Conservation (phyloP, 805 yeast genomes). For the Wickerhamiella lipophila region DNA sequence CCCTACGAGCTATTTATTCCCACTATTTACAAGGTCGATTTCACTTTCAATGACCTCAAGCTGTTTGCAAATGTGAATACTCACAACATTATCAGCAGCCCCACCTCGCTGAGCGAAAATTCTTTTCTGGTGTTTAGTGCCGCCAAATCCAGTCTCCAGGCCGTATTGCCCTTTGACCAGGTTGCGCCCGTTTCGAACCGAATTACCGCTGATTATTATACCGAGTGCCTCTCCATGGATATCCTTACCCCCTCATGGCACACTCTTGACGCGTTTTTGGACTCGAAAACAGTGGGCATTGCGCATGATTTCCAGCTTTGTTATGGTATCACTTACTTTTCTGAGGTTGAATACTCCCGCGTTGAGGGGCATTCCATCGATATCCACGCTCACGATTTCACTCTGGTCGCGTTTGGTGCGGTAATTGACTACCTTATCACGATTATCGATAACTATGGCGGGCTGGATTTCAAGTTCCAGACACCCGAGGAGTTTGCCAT, state of each 20-base stretch:
- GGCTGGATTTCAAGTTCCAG: conserved; percentile 67
- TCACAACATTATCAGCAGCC: conserved; percentile 76
- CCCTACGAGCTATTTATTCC: conserved; percentile 74
- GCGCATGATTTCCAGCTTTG: conserved; percentile 46
- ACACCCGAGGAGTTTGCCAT: conserved; percentile 72
- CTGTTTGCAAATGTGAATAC: conserved; percentile 73
- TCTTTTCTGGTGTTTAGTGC: conserved; percentile 66
- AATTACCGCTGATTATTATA: conserved; percentile 18
- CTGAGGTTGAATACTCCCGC: conserved; percentile 19
- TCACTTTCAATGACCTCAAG: conserved; percentile 46
- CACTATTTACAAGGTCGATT: conserved; percentile 44
- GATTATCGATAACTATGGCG: conserved; percentile 79
- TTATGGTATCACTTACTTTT: conserved; percentile 56
- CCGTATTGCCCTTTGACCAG: conserved; percentile 45
- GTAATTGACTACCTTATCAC: conserved; percentile 61
- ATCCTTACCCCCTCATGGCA: conserved; percentile 88
- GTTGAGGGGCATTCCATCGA: conserved; percentile 52
- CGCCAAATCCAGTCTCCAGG: conserved; percentile 35
- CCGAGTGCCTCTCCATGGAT: conserved; percentile 49
- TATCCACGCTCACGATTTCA: conserved; percentile 52
- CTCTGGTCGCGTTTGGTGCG: conserved; percentile 66
- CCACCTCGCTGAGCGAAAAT: conserved; percentile 72
- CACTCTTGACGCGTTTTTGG: conserved; percentile 60
- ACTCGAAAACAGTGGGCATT: conserved; percentile 50
- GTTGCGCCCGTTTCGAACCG: conserved; percentile 23